Evolutionary conservation across 2,329 filamentous ascomycete species (phyloP).

Genomic region (Macroventuria anomochaeta): DNA sequence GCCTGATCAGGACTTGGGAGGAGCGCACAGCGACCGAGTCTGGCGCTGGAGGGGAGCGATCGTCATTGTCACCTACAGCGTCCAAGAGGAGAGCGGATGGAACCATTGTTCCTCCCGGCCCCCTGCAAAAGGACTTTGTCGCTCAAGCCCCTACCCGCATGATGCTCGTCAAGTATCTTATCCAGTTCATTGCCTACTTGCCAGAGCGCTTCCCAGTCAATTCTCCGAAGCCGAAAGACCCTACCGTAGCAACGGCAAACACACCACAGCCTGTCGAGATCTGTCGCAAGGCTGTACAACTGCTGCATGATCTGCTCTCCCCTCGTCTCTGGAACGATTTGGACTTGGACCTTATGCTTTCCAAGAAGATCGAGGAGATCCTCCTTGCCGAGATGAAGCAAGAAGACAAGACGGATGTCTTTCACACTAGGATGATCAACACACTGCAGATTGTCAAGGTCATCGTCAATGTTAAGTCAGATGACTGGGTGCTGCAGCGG

Average conservation of each 20-base stretch:
- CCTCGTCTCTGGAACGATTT: slow-evolving; percentile 90
- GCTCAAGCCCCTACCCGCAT: slow-evolving; percentile 65
- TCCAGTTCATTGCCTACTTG: slow-evolving; percentile 91
- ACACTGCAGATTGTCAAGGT: slow-evolving; percentile 91
- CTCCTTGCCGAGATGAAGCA: slow-evolving; percentile 71
- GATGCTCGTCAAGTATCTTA: slow-evolving; percentile 91
- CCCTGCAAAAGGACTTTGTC: slow-evolving; percentile 54
- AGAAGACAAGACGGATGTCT: slow-evolving; percentile 67
- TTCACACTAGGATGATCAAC: slow-evolving; percentile 88
- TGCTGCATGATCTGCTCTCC: slow-evolving; percentile 84
- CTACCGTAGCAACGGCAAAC: slow-evolving; percentile 35
- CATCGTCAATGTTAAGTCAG: slow-evolving; percentile 82
- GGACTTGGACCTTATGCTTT: slow-evolving; percentile 82
- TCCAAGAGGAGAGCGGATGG: slow-evolving; percentile 78
- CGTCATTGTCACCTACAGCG: slow-evolving; percentile 72
- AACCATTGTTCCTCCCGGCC: slow-evolving; percentile 61
- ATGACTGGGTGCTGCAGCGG: slow-evolving; percentile 88
- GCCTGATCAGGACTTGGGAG: slow-evolving; percentile 92
- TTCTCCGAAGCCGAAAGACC: slow-evolving; percentile 51
- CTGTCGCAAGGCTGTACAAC: slow-evolving; percentile 80
- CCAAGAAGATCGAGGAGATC: slow-evolving; percentile 86
- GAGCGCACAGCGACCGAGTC: slow-evolving; percentile 74
- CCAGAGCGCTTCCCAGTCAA: slow-evolving; percentile 81
- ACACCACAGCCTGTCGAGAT: slow-evolving; percentile 72
- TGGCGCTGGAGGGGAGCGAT: slow-evolving; percentile 40